These are phyloP conservation scores for Cylindrotheca fusiformis DNA, from an alignment of 108 stramenopile species.

Conservation along the genomic window DNA sequence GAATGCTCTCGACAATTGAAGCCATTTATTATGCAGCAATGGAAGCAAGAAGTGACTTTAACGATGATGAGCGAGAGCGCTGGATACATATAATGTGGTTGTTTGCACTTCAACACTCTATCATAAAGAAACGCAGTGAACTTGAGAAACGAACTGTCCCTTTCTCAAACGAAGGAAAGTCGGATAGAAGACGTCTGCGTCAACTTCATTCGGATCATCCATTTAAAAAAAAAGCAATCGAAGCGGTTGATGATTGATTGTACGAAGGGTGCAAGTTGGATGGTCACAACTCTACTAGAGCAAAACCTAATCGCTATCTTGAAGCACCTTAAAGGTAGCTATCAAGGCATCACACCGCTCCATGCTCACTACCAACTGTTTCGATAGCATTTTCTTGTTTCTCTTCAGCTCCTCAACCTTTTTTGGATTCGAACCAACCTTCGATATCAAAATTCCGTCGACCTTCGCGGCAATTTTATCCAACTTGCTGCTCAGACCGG, in stretches of 20 bases:
- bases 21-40: slow-evolving; percentile 72
- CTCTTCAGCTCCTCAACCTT: slow-evolving; percentile 11
- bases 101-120: slow-evolving; percentile 63
- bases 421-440: background rate
- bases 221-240: background rate
- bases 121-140: slow-evolving; percentile 36
- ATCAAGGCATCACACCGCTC: slow-evolving; percentile 32
- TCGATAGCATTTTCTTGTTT: slow-evolving; percentile 28
- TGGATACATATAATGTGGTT: slow-evolving; percentile 69
- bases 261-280: background rate
- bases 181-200: slow-evolving; percentile 16
- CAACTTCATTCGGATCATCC: background rate
- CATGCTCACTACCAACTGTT: slow-evolving; percentile 23
- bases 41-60: slow-evolving; percentile 31
- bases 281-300: background rate
- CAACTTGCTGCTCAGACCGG: slow-evolving; percentile 26
- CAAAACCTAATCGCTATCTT: slow-evolving; percentile 1
- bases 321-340: slow-evolving; percentile 32
- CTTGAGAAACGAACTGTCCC: slow-evolving; percentile 27
- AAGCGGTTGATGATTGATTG: background rate
- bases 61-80: slow-evolving; percentile 13
- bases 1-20: slow-evolving; percentile 71
- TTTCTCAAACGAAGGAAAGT: slow-evolving; percentile 58
- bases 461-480: slow-evolving; percentile 44
- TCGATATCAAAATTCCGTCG: slow-evolving; percentile 36